Percentiles rank a stretch among this genome's conserved stretches.
phyloP scores from a whole-genome alignment of 306 rosid species.

The Cucumis melo region DNA sequence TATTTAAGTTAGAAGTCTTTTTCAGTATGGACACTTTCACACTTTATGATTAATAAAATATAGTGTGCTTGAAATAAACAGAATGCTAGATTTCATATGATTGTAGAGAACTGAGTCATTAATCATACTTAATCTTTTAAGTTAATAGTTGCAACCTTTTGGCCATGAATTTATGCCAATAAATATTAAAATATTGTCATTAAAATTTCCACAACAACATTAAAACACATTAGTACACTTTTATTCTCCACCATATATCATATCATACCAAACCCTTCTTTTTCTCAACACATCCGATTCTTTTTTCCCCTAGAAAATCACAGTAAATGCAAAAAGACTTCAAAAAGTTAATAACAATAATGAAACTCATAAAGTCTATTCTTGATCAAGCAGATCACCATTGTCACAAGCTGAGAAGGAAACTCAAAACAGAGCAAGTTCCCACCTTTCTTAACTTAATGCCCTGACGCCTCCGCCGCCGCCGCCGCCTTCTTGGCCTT shows the following conservation, averaged over 20 bases:
- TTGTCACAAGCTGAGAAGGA: not conserved
- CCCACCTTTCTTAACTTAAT: not conserved
- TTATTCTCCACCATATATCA: not conserved
- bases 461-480: not conserved
- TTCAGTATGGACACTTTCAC: too few relatives aligned
- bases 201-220: not conserved
- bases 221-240: not conserved
- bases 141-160: too few relatives aligned
- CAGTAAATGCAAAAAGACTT: not conserved
- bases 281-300: not conserved
- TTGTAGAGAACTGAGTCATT: too few relatives aligned
- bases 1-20: too few relatives aligned
- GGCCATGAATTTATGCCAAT: not conserved
- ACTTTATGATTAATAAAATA: too few relatives aligned
- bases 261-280: not conserved
- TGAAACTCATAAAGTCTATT: not conserved
- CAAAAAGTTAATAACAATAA: not conserved
- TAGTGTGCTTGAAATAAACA: too few relatives aligned
- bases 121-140: too few relatives aligned
- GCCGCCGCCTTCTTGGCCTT: constrained; percentile 21
- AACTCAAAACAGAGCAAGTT: not conserved
- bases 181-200: not conserved
- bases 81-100: too few relatives aligned
- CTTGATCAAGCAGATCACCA: not conserved
- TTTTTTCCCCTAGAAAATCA: not conserved